phyloP scores from a whole-genome alignment of 148 eudicot species.

The Silene conica region DNA sequence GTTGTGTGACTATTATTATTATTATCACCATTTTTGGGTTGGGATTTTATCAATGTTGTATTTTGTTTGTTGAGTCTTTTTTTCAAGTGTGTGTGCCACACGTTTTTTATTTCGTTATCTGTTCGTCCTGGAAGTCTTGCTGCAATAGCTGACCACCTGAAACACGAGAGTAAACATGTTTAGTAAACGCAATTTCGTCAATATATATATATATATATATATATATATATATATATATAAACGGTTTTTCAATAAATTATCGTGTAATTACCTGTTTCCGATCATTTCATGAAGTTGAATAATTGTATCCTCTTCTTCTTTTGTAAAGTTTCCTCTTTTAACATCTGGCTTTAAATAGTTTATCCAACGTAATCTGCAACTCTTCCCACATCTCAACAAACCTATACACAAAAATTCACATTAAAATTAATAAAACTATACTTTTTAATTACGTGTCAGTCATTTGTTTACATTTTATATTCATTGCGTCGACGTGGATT shows the following conservation, averaged over 20 bases:
- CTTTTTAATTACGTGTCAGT: no score
- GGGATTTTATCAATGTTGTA: constrained; percentile 21
- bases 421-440: neutral
- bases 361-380: constrained; percentile 75
- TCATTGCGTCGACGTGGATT: no score
- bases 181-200: neutral
- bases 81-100: constrained; percentile 83
- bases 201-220: no score
- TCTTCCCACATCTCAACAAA: constrained; percentile 69
- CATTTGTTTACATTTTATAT: no score
- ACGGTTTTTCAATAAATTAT: no score
- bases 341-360: constrained; percentile 69
- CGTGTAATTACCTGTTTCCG: constrained; percentile 48
- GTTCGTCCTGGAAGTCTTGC: constrained; percentile 75
- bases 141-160: constrained; percentile 80
- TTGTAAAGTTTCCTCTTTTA: constrained; percentile 66
- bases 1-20: neutral
- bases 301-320: constrained; percentile 65
- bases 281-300: constrained; percentile 60
- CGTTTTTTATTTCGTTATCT: constrained; percentile 75
- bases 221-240: no score
- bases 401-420: constrained; percentile 25
- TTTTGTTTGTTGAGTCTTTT: constrained; percentile 41
- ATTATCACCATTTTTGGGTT: neutral
- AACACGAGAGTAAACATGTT: neutral